phyloP scores from a whole-genome alignment of 441 rosid genomes.

The Viola pubescens region DNA sequence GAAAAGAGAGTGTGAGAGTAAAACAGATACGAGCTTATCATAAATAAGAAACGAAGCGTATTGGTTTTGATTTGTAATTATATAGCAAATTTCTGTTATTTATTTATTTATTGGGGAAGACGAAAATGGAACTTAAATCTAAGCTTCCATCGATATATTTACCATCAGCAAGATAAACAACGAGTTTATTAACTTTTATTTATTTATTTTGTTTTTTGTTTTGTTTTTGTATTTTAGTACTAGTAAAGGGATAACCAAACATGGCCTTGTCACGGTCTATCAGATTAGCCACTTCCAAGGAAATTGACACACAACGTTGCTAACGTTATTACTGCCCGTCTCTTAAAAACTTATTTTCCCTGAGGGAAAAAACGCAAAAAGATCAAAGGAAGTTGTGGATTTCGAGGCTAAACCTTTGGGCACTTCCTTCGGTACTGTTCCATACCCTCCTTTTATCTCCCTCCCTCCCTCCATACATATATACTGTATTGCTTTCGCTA shows the following conservation, averaged over 20 bases:
- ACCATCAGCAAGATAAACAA: too few species aligned
- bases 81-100: too few species aligned
- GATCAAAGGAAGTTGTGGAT: conserved; percentile 18
- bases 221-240: conserved; percentile 22
- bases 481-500: neutral
- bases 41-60: too few species aligned
- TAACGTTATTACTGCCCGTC: conserved; percentile 16
- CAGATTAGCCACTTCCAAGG: conserved; percentile 8
- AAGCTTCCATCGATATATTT: too few species aligned
- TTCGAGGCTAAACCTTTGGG: conserved; percentile 36
- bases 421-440: conserved; percentile 33
- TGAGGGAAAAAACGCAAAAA: too few species aligned
- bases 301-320: conserved; percentile 7
- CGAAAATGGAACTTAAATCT: too few species aligned
- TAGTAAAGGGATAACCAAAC: conserved; percentile 47
- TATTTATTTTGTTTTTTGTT: too few species aligned
- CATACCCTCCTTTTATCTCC: neutral
- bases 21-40: too few species aligned
- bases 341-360: neutral
- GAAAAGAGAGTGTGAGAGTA: too few species aligned
- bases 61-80: too few species aligned
- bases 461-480: neutral
- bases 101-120: too few species aligned
- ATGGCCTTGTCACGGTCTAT: conserved; percentile 42
- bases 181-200: too few species aligned